Percentiles rank a stretch among this genome's conserved stretches.
Conservation (phyloP, 148 eudicot species). For the Camellia japonica region DNA sequence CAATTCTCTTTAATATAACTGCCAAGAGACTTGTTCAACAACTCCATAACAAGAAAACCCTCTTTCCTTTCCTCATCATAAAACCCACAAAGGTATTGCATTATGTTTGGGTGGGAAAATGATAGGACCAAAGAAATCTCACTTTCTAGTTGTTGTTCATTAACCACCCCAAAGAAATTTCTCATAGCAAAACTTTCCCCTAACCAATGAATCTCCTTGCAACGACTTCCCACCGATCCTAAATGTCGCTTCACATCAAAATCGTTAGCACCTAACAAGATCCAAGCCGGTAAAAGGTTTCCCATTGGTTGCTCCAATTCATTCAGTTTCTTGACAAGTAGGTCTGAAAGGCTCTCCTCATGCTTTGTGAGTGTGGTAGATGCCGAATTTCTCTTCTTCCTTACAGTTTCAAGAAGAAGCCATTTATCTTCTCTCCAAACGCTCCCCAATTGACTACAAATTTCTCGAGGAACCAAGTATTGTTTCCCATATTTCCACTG, state of each 20-base stretch:
- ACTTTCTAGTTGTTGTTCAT: constrained; percentile 22
- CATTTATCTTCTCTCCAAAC: constrained; percentile 55
- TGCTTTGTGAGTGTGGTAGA: constrained; percentile 25
- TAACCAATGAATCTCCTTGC: constrained; percentile 71
- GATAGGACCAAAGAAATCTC: constrained; percentile 40
- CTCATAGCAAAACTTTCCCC: constrained; percentile 58
- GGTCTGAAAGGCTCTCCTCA: constrained; percentile 45
- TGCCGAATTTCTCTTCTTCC: constrained; percentile 34
- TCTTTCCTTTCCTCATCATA: constrained; percentile 59
- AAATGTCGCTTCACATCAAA: constrained; percentile 52
- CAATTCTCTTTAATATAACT: constrained; percentile 47
- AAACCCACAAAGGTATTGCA: constrained; percentile 50
- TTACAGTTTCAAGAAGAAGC: constrained; percentile 44
- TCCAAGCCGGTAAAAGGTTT: constrained; percentile 30
- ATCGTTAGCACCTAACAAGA: constrained; percentile 46
- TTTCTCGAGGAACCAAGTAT: constrained; percentile 53
- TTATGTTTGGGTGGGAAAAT: constrained; percentile 61
- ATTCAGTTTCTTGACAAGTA: constrained; percentile 33
- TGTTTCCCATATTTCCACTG: constrained; percentile 58
- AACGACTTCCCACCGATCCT: constrained; percentile 41
- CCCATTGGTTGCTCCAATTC: constrained; percentile 20
- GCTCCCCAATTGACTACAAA: constrained; percentile 21
- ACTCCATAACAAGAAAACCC: constrained; percentile 52
- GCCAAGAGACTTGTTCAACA: constrained; percentile 49
- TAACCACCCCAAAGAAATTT: constrained; percentile 41